phyloP scores from a whole-genome alignment of 305 asterid genomes.

The Fraxinus albicans region DNA sequence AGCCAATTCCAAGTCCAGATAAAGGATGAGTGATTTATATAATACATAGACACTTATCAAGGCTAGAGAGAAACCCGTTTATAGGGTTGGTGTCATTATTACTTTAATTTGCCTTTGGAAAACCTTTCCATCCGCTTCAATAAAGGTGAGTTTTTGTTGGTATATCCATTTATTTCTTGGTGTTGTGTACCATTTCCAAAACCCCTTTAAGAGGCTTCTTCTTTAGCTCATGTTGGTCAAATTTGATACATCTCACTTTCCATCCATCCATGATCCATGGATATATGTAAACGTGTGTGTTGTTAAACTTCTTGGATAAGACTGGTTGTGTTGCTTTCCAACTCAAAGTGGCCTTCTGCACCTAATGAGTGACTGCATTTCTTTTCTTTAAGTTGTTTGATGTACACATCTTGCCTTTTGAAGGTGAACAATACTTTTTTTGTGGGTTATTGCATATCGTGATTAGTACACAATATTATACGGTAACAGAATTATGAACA shows the following conservation, averaged over 20 bases:
- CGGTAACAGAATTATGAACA: not conserved
- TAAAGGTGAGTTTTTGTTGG: conserved; percentile 17
- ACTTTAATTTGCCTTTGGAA: not conserved
- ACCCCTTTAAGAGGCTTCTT: not conserved
- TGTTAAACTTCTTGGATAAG: conserved; percentile 1
- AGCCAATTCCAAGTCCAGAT: too few species aligned
- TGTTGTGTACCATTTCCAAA: not conserved
- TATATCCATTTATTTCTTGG: conserved; percentile 24
- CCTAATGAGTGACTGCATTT: conserved; percentile 20
- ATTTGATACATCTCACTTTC: not conserved
- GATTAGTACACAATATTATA: not conserved
- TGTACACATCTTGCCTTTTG: conserved; percentile 24
- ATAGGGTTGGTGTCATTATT: not conserved
- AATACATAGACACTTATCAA: too few species aligned
- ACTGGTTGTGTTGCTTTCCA: conserved; percentile 15
- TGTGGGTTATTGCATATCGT: not conserved
- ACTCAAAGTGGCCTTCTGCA: conserved; percentile 12
- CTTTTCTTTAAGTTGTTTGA: conserved; percentile 19
- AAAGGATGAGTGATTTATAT: too few species aligned
- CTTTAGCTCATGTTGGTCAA: not conserved
- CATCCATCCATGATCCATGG: not conserved
- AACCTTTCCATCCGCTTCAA: not conserved
- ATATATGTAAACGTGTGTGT: not conserved
- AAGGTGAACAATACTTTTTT: not conserved
- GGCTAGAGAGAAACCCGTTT: not conserved